A percentile compares a stretch with the other conserved stretches of the same genome.
phyloP scores from a whole-genome alignment of 257 asterid species.

The Solanum virginianum region DNA sequence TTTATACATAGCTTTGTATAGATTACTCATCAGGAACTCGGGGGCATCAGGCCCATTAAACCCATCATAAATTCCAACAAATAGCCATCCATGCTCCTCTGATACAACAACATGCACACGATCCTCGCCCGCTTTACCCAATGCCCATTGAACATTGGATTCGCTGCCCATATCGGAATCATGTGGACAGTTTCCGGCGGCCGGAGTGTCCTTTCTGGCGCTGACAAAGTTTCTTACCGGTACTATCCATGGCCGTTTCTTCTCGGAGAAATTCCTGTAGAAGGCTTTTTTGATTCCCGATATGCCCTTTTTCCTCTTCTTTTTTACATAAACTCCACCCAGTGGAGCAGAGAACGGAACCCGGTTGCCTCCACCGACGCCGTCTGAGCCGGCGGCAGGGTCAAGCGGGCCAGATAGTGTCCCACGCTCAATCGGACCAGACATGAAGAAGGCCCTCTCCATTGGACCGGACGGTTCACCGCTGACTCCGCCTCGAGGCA shows the following conservation, averaged over 20 bases:
- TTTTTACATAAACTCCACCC: constrained; percentile 60
- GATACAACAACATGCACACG: constrained; percentile 96
- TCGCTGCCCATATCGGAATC: constrained; percentile 33
- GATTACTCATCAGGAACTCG: constrained; percentile 81
- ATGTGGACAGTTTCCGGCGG: constrained; percentile 20
- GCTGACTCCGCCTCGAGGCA: constrained; percentile 54
- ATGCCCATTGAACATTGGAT: constrained; percentile 87
- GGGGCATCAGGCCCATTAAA: constrained; percentile 98
- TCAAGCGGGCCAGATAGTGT: constrained; percentile 88
- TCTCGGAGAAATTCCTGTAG: constrained; percentile 54
- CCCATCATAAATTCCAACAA: constrained; percentile 95
- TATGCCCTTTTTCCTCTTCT: constrained; percentile 66
- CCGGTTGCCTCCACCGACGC: constrained; percentile 5
- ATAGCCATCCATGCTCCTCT: constrained; percentile 93
- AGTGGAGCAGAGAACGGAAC: constrained; percentile 90
- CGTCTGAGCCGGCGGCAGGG: constrained; percentile 11
- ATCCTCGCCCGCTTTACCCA: constrained; percentile 96
- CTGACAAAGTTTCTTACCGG: constrained; percentile 73
- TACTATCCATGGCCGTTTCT: constrained; percentile 48
- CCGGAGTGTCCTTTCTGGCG: constrained; percentile 34
- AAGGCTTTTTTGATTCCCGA: constrained; percentile 68
- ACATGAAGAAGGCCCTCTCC: constrained; percentile 86
- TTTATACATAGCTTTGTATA: constrained; percentile 73
- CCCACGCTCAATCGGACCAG: constrained; percentile 93
- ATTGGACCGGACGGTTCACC: constrained; percentile 58